Base-by-base conservation (phyloP, 805 yeast species). In the Candida nitratophila region DNA sequence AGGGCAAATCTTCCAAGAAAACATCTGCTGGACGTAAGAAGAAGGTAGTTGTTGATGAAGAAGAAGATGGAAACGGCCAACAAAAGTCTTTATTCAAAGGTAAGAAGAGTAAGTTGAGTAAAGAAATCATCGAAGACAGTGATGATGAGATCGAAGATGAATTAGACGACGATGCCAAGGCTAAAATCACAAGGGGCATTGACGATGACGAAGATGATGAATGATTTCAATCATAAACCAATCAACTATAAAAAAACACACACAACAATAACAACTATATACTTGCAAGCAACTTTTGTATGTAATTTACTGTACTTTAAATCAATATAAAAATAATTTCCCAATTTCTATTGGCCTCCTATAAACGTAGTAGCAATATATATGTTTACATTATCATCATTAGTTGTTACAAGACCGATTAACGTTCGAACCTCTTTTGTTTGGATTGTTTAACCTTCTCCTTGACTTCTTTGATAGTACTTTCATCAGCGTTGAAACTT, bases 401-500 rank as follows among this genome's bases (percentile, higher is more conserved):
- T n/a, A n/a, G n/a, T n/a, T n/a, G n/a, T n/a, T n/a, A n/a, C n/a
- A n/a, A n/a, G n/a, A n/a, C n/a, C n/a, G n/a, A 31, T 41, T 45
- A 63, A 42, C 50, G 60, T 51, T 63, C 66, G 40, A 46, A 63
- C 42, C 55, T 63, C 50, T 53, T 63, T 36, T 59, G 45, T 46
- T 65, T 58, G 42, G 57, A 57, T 15, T 59, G 59, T 41, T 50
- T 61, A 20, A 63, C 51, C 22, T 50, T 40, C 15, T 50, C 51
- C 47, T 61, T 63, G 37, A 52, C 48, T 6, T 61, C 54, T 55
- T 71, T 71, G 40, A 83, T 74, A 24, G 71, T 75, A 6, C 65
- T 66, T 62, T 73, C 76, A 60, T 68, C 67, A 15, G 95, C 88
- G 56, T 86, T 81, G 67, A 70, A 83, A 35, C 65, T 59, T 31